Evolutionary conservation across 2,329 filamentous ascomycete species (phyloP).

Genomic region (Diaporthe velutina): DNA sequence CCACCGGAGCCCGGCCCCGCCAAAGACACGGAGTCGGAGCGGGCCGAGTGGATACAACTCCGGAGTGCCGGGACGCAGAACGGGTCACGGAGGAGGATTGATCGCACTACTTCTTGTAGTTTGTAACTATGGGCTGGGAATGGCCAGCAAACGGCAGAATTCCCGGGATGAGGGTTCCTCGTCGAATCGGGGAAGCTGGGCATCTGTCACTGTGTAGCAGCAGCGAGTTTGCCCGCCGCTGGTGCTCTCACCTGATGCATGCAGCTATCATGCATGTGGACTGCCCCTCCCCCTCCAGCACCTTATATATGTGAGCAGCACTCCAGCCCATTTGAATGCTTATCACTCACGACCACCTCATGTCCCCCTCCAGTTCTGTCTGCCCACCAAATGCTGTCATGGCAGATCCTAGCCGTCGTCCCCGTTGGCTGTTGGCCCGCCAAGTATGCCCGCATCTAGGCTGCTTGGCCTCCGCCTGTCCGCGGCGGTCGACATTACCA

Average conservation of each 20-base stretch:
- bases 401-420: background rate
- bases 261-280: background rate
- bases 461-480: constrained; percentile 26
- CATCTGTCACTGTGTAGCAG: background rate
- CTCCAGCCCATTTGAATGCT: background rate
- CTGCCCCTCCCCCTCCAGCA: background rate
- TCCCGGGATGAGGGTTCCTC: background rate
- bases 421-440: background rate
- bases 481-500: constrained; percentile 6
- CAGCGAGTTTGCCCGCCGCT: no score
- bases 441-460: background rate
- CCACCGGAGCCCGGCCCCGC: background rate
- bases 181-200: constrained; percentile 4
- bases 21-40: constrained; percentile 4
- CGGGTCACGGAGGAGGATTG: background rate
- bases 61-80: background rate
- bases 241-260: background rate
- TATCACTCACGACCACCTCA: background rate
- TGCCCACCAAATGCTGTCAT: background rate
- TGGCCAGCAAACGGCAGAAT: background rate
- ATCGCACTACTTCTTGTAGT: background rate
- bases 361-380: background rate
- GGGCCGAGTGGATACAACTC: background rate
- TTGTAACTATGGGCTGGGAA: background rate
- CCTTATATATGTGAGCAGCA: background rate